These are phyloP conservation scores for Aureobasidium lini DNA, from an alignment of 2,329 filamentous ascomycete genomes.

Conservation along the genomic window DNA sequence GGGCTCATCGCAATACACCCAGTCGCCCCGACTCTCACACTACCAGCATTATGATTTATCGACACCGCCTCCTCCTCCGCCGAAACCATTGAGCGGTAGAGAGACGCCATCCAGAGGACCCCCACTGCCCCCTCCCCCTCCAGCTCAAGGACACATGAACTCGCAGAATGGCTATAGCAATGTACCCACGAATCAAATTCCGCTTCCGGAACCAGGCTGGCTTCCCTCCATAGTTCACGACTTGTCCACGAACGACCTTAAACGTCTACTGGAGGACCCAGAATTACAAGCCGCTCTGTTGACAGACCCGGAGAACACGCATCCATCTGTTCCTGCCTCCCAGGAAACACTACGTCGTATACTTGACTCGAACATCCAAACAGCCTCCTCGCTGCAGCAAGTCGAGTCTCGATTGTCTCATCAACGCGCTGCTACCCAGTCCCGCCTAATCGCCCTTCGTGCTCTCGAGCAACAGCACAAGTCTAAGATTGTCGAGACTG, in stretches of 20 bases:
- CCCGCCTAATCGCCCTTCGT: slow-evolving; percentile 73
- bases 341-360: slow-evolving; percentile 57
- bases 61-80: slow-evolving; percentile 43
- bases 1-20: slow-evolving; percentile 23
- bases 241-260: slow-evolving; percentile 68
- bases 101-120: slow-evolving; percentile 36
- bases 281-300: slow-evolving; percentile 67
- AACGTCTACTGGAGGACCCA: slow-evolving; percentile 57
- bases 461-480: slow-evolving; percentile 89
- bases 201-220: slow-evolving; percentile 57
- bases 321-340: slow-evolving; percentile 63
- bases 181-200: slow-evolving; percentile 16
- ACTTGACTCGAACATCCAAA: slow-evolving; percentile 62
- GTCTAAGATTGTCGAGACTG: slow-evolving; percentile 82
- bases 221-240: slow-evolving; percentile 68
- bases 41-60: slow-evolving; percentile 35
- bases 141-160: slow-evolving; percentile 23
- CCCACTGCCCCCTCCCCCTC: slow-evolving; percentile 39
- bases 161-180: not conserved
- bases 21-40: slow-evolving; percentile 29
- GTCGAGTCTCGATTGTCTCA: slow-evolving; percentile 52
- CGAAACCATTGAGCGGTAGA: slow-evolving; percentile 35
- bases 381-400: slow-evolving; percentile 56
- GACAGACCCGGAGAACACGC: slow-evolving; percentile 56
- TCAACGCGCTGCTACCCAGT: slow-evolving; percentile 65